Percentiles rank a stretch among this genome's conserved stretches.
Conservation (phyloP, 805 yeast species). For the Barnettozyma siamensis region DNA sequence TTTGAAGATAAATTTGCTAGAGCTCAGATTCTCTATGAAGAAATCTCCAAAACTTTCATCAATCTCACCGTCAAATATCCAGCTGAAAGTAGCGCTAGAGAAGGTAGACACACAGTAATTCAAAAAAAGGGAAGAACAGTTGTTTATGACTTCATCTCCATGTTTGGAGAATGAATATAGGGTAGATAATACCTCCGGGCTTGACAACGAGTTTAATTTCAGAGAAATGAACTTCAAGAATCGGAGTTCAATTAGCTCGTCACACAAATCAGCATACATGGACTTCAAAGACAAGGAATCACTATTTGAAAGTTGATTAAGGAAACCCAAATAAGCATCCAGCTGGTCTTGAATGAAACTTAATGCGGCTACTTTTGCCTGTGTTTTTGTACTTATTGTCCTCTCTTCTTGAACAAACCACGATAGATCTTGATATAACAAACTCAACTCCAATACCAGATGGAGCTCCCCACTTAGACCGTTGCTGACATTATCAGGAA, state of each 20-base stretch:
- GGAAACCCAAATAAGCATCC: slow-evolving; percentile 35
- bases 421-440: slow-evolving; percentile 49
- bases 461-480: slow-evolving; percentile 53
- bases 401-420: slow-evolving; percentile 25
- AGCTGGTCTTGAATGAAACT: slow-evolving; percentile 40
- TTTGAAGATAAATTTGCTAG: slow-evolving; percentile 13
- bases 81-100: slow-evolving; percentile 48
- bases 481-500: slow-evolving; percentile 51
- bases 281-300: slow-evolving; percentile 26
- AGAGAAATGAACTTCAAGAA: slow-evolving; percentile 42
- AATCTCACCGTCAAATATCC: slow-evolving; percentile 69
- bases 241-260: slow-evolving; percentile 52
- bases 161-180: slow-evolving; percentile 45
- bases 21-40: slow-evolving; percentile 26
- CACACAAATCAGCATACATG: slow-evolving; percentile 35
- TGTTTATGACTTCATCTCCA: slow-evolving; percentile 55
- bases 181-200: slow-evolving; percentile 49
- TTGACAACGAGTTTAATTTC: slow-evolving; percentile 29
- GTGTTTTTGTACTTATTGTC: slow-evolving; percentile 33
- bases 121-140: slow-evolving; percentile 40
- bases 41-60: slow-evolving; percentile 53
- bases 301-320: slow-evolving; percentile 40
- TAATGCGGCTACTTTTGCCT: slow-evolving; percentile 57
- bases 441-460: slow-evolving; percentile 62
- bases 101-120: slow-evolving; percentile 50